These are phyloP conservation scores for Fusarium secorum DNA, from an alignment of 2,329 filamentous ascomycete genomes.

Conservation along the genomic window DNA sequence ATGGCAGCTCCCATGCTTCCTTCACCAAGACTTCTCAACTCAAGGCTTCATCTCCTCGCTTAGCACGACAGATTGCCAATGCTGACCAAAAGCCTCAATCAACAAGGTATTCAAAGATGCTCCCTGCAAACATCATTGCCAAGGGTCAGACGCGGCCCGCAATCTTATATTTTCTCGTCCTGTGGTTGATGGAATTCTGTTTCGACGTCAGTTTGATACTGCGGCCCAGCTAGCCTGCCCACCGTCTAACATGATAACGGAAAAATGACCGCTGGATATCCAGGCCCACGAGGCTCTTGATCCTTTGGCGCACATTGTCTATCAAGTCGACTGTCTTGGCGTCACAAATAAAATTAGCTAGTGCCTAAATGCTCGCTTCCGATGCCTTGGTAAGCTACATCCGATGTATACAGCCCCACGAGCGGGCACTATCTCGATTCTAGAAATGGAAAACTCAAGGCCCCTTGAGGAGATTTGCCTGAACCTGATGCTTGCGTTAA, in stretches of 20 bases:
- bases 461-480: conserved; percentile 10
- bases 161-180: conserved; percentile 33
- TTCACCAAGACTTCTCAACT: conserved; percentile 7
- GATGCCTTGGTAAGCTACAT: conserved; percentile 22
- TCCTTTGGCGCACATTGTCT: conserved; percentile 4
- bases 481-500: conserved; percentile 28
- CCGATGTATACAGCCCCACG: conserved; percentile 1
- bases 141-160: conserved; percentile 32
- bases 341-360: conserved; percentile 40
- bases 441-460: conserved; percentile 17
- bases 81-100: conserved; percentile 2
- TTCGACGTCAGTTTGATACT: conserved; percentile 35
- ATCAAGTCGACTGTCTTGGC: conserved; percentile 31
- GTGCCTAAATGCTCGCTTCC: conserved; percentile 27
- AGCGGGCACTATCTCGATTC: conserved; percentile 28
- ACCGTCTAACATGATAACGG: conserved; percentile 23
- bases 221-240: conserved; percentile 6
- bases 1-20: conserved; percentile 2
- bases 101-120: neutral
- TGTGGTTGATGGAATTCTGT: conserved; percentile 43
- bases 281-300: conserved; percentile 9
- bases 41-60: conserved; percentile 1
- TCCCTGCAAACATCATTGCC: conserved; percentile 32
- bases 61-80: conserved; percentile 23
- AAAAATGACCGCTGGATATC: conserved; percentile 14